phyloP scores from a whole-genome alignment of 768 basidiomycete species.

The Saitozyma podzolica region DNA sequence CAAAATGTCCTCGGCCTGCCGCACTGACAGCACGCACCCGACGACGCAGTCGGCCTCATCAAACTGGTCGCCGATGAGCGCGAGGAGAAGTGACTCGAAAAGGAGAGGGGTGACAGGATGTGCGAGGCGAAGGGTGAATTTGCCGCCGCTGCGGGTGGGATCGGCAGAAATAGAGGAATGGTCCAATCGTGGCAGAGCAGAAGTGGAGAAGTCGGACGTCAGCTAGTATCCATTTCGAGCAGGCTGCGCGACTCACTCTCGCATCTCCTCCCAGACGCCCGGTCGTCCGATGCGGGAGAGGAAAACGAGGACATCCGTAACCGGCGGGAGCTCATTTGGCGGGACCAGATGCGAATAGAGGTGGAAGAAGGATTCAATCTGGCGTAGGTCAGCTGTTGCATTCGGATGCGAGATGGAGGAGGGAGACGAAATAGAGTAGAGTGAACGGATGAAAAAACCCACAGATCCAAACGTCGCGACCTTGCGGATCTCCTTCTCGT shows the following conservation, averaged over 20 bases:
- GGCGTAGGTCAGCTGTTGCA: constrained; percentile 6
- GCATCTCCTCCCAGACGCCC: constrained; percentile 87
- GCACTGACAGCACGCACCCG: constrained; percentile 90
- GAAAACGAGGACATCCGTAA: constrained; percentile 93
- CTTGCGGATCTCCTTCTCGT: constrained; percentile 93
- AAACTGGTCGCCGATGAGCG: constrained; percentile 87
- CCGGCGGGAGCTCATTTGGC: constrained; percentile 78
- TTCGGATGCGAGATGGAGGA: not conserved
- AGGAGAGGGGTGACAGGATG: constrained; percentile 57
- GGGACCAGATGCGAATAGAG: constrained; percentile 87
- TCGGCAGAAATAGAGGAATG: not conserved
- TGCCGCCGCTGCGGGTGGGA: constrained; percentile 67
- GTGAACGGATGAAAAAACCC: constrained; percentile 40
- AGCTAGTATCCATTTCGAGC: too few relatives aligned
- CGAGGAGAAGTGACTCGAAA: constrained; percentile 60
- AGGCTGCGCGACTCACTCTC: constrained; percentile 58
- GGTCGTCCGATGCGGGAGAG: constrained; percentile 80
- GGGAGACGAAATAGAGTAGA: not conserved
- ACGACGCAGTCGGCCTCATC: constrained; percentile 67
- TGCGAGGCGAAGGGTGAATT: constrained; percentile 90
- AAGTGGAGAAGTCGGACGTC: too few relatives aligned
- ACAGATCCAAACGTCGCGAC: constrained; percentile 87
- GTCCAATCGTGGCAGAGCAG: not conserved
- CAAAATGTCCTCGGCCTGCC: constrained; percentile 84
- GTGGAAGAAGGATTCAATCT: constrained; percentile 96